Conservation (phyloP, 768 basidiomycete species). For the Phaeotremella skinneri region DNA sequence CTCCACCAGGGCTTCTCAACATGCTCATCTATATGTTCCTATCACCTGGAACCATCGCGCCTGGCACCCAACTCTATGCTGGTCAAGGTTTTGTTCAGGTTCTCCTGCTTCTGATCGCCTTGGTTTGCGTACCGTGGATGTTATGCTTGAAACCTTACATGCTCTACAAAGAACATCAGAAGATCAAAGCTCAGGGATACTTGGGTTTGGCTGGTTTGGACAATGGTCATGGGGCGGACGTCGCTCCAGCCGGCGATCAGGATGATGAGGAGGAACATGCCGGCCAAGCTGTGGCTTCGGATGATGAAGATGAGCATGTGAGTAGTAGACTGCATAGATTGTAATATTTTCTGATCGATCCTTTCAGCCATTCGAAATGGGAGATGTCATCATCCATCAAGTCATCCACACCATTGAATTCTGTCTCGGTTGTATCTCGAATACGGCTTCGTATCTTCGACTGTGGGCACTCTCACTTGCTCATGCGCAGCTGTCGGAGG, state of each 20-base stretch:
- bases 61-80: slow-evolving; percentile 69
- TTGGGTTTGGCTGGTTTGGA: slow-evolving; percentile 55
- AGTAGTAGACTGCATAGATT: slow-evolving; percentile 50
- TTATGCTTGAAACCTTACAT: slow-evolving; percentile 88
- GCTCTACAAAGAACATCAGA: slow-evolving; percentile 82
- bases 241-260: slow-evolving; percentile 46
- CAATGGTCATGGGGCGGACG: slow-evolving; percentile 34
- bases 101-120: slow-evolving; percentile 71
- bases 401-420: slow-evolving; percentile 99
- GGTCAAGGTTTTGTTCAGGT: slow-evolving; percentile 85
- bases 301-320: slow-evolving; percentile 72
- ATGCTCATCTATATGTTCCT: slow-evolving; percentile 91
- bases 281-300: slow-evolving; percentile 65
- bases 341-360: slow-evolving; percentile 36
- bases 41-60: slow-evolving; percentile 74
- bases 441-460: slow-evolving; percentile 66
- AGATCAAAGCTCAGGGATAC: slow-evolving; percentile 80
- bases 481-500: slow-evolving; percentile 87
- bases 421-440: slow-evolving; percentile 97
- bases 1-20: slow-evolving; percentile 82
- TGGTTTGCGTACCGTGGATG: slow-evolving; percentile 92
- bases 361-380: slow-evolving; percentile 79
- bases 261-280: slow-evolving; percentile 61
- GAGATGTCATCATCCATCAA: slow-evolving; percentile 94
- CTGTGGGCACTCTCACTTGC: slow-evolving; percentile 97